These are phyloP conservation scores for Mortierella sp. DNA, from an alignment of 371 early-diverging fungal genomes.

Conservation along the genomic window DNA sequence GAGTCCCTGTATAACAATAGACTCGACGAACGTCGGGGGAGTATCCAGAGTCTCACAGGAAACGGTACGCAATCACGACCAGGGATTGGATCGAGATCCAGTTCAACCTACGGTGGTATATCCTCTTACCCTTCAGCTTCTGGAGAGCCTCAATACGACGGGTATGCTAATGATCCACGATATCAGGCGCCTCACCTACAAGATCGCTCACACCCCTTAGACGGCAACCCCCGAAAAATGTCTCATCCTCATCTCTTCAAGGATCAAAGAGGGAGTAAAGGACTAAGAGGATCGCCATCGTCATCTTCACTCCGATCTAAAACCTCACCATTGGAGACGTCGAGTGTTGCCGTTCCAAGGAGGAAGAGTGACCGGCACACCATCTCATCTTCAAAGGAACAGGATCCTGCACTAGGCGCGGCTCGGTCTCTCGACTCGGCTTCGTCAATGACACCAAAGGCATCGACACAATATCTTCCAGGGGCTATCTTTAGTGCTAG, in stretches of 20 bases:
- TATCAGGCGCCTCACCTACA: constrained; percentile 26
- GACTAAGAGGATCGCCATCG: neutral
- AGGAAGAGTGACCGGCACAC: constrained; percentile 19
- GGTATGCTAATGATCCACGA: constrained; percentile 16
- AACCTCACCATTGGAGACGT: constrained; percentile 7
- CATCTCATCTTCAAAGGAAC: constrained; percentile 25
- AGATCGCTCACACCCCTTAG: constrained; percentile 30
- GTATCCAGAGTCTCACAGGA: constrained; percentile 30
- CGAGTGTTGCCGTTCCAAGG: constrained; percentile 20
- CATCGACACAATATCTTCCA: constrained; percentile 11
- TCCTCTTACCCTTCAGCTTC: constrained; percentile 17
- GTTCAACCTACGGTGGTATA: constrained; percentile 36
- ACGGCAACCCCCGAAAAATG: constrained; percentile 13
- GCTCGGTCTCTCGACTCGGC: constrained; percentile 31
- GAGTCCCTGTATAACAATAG: constrained; percentile 26
- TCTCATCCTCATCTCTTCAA: constrained; percentile 13
- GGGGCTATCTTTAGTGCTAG: constrained; percentile 23
- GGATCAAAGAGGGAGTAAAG: constrained; percentile 14
- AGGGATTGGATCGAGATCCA: constrained; percentile 38
- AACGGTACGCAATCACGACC: constrained; percentile 19
- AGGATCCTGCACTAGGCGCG: constrained; percentile 24
- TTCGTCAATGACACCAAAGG: constrained; percentile 15
- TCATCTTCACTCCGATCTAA: constrained; percentile 11
- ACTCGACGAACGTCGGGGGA: constrained; percentile 36
- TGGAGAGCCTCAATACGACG: constrained; percentile 16